Evolutionary conservation across 208 protist genomes (phyloP).

Genomic region (Wallacemonas sp.): DNA sequence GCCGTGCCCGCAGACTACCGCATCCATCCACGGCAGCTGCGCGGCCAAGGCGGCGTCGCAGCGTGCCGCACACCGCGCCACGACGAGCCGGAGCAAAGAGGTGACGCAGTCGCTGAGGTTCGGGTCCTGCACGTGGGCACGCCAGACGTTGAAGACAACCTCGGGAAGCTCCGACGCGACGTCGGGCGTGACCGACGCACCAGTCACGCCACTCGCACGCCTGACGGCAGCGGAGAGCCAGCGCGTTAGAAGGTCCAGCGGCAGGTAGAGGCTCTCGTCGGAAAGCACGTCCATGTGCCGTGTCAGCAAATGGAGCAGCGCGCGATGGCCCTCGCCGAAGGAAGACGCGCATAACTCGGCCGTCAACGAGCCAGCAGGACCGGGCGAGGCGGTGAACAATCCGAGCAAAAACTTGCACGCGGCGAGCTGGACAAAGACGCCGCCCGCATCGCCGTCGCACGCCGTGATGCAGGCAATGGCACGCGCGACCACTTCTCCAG

Average conservation of each 20-base stretch:
- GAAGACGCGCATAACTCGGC: too few relatives aligned
- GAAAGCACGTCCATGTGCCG: background rate
- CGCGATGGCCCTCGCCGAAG: conserved; percentile 18
- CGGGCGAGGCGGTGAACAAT: too few relatives aligned
- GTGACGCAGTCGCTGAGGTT: conserved; percentile 58
- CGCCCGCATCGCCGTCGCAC: background rate
- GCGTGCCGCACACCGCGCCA: conserved; percentile 1
- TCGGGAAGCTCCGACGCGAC: conserved; percentile 19
- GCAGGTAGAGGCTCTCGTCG: conserved; percentile 38
- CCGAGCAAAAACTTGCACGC: conserved; percentile 44
- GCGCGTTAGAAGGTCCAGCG: conserved; percentile 27
- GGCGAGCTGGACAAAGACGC: conserved; percentile 17
- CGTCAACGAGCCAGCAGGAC: too few relatives aligned
- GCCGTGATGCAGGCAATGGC: background rate
- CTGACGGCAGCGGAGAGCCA: conserved; percentile 20
- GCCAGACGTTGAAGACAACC: conserved; percentile 58
- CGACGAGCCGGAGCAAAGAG: conserved; percentile 31
- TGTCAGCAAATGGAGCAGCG: conserved; percentile 29
- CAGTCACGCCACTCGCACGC: background rate
- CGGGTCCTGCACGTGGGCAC: conserved; percentile 59
- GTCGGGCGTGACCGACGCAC: background rate
- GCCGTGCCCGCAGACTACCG: conserved; percentile 16
- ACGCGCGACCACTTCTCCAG: background rate
- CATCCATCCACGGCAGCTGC: conserved; percentile 21
- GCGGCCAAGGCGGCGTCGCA: conserved; percentile 17